Evolutionary conservation across 306 rosid genomes (phyloP), one percentile per base, ranked within the genome.

Genomic region (Rubus idaeus): DNA sequence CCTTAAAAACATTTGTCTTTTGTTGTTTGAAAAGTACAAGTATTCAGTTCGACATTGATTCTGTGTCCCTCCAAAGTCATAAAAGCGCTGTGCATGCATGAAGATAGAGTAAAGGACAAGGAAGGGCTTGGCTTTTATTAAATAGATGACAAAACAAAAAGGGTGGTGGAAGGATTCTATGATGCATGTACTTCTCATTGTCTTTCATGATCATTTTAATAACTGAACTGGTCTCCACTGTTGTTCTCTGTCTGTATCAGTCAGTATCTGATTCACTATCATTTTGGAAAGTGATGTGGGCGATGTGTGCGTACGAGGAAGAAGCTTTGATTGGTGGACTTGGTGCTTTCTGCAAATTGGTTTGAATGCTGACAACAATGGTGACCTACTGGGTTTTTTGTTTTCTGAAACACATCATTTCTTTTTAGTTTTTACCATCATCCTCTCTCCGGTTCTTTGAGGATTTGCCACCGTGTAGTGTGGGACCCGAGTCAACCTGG

Each of bases 61-160:
- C 82, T 73, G 79, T 80, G 80, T 62, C 66, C 82, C 77, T 58
- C 63, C 61, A 65, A 57, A 47, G 53, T 57, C 30, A 23, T 30
- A 69, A 73, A 23, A 75, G 66, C 73, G 35, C 35, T 30, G 35
- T 30, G 35, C 35, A 30, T 30, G 2, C 2, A 10, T 37, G 68
- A 45, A 57, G 52, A 77, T 41, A 67, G 74, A 80, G 81, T 81
- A 81, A 75, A 79, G 52, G 87, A 81, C 90, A 84, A 81, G 76
- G 55, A 13, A 41, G 57, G 60, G 10, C 21, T 65, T 65, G 70
- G 70, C 83, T 69, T 69, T 69, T 64, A 58, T 71, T 75, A 21
- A 12, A 23, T 67, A 60, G 51, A 7, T 46, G 76, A 56, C 76
- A 73, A 70, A 49, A 20, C 39, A 46, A 20, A 21, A 37, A 20